Evolutionary conservation across 179 eudicot species (phyloP).

Genomic region (Corrigiola litoralis): DNA sequence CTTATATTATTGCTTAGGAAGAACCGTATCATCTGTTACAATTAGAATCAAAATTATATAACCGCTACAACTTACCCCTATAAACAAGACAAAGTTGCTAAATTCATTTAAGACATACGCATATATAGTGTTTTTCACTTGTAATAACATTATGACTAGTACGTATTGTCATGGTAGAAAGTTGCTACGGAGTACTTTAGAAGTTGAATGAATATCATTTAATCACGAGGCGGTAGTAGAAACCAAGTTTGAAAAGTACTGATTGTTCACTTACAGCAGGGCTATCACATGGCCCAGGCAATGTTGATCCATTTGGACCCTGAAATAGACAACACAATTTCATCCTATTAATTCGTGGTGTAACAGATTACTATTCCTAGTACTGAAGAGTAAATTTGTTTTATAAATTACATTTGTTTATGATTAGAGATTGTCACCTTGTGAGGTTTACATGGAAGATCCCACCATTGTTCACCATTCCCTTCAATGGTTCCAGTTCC

Average conservation of each 20-base stretch:
- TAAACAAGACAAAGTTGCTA: too few relatives aligned
- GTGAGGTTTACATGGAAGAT: constrained; percentile 98
- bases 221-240: too few relatives aligned
- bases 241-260: background rate
- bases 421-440: constrained; percentile 28
- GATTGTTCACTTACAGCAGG: constrained; percentile 67
- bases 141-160: too few relatives aligned
- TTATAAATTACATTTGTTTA: background rate
- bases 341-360: background rate
- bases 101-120: too few relatives aligned
- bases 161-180: too few relatives aligned
- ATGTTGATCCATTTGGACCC: constrained; percentile 94
- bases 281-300: constrained; percentile 95
- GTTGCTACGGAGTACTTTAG: too few relatives aligned
- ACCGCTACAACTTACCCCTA: too few relatives aligned
- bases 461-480: constrained; percentile 92
- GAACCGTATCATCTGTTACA: constrained; percentile 68
- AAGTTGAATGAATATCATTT: too few relatives aligned
- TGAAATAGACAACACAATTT: constrained; percentile 24
- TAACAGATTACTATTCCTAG: background rate
- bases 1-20: constrained; percentile 79
- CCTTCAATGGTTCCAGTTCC: constrained; percentile 92
- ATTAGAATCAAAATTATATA: too few relatives aligned
- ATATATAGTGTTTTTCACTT: too few relatives aligned
- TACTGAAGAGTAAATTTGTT: background rate